Conservation (phyloP, 257 asterid species). For the Nicotiana knightiana region DNA sequence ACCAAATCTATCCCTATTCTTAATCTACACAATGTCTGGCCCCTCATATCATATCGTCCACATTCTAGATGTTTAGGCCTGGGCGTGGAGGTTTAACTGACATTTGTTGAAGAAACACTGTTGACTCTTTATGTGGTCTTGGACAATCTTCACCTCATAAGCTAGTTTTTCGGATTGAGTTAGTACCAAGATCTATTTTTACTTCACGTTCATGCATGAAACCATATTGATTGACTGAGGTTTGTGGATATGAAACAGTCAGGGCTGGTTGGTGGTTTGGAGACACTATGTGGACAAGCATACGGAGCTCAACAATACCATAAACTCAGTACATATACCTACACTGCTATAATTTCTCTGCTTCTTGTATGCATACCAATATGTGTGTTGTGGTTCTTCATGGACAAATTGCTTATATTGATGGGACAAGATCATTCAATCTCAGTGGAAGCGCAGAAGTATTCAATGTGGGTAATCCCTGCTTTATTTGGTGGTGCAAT, state of each 20-base stretch:
- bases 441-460: conserved; percentile 37
- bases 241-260: conserved; percentile 24
- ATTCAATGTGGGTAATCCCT: conserved; percentile 40
- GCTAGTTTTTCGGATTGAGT: no score
- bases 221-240: not conserved
- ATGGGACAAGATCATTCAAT: conserved; percentile 46
- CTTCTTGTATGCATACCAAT: conserved; percentile 41
- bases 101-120: no score
- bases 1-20: no score
- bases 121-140: no score
- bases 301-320: conserved; percentile 54
- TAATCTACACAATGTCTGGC: no score
- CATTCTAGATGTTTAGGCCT: no score
- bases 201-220: not conserved
- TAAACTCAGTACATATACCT: conserved; percentile 39
- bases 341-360: conserved; percentile 44
- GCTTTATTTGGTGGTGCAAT: conserved; percentile 43
- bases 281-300: conserved; percentile 69
- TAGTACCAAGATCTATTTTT: no score
- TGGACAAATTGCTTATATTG: conserved; percentile 35
- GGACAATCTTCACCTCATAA: no score
- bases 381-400: conserved; percentile 41
- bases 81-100: no score
- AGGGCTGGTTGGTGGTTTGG: conserved; percentile 55
- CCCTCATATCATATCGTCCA: no score